Base-by-base conservation (phyloP, 495 filamentous ascomycete species). In the Schizothecium vesticola region DNA sequence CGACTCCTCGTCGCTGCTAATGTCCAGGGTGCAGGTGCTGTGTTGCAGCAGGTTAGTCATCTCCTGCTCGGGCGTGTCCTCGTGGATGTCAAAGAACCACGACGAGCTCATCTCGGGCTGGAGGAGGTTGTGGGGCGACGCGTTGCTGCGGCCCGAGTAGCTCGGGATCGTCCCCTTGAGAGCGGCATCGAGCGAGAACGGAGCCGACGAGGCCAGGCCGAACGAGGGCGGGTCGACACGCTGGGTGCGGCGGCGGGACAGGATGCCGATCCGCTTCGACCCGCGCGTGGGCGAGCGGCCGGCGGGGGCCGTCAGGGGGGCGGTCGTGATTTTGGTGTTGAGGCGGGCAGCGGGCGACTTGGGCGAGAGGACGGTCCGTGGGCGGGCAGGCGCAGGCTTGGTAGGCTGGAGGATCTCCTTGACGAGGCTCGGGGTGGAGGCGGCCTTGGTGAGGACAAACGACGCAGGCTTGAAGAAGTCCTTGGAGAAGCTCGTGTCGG, bases 31-130 rank as follows among this genome's bases (percentile, higher is more conserved):
- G 72, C 88, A 86, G 23, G 95, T 92, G 31, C 89, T 91, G 79
- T 97, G 94, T 74, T 97, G 90, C 83, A 98, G 91, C 3, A 96
- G 80, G 74, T 96, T 97, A 64, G 92, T 90, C 78, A 92, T 90
- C 72, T 94, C 88, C 71, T 99, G 92, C 71, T 96, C 91, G 31
- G 87, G 86, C 0, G 91, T 91, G 78, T 99, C 95, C 75, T 97
- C 94, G 74, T 99, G 89, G 77, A 99, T 98, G 56, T 93, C 89
- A 76, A 98, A 98, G 80, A 90, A 89, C 94, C 94, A 97, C 19
- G 86, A 85, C 24, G 87, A 86, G 25, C 85, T 87, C 58, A 81
- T 76, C 62, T 85, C 83, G 13, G 84, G 28, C 29, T 57, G 33
- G 68, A 73, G 31, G 67, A 74, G 33, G 62, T 67, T 33, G 65